Conservation (phyloP, 257 asterid genomes). For the Nicotiana tomentosiformis region DNA sequence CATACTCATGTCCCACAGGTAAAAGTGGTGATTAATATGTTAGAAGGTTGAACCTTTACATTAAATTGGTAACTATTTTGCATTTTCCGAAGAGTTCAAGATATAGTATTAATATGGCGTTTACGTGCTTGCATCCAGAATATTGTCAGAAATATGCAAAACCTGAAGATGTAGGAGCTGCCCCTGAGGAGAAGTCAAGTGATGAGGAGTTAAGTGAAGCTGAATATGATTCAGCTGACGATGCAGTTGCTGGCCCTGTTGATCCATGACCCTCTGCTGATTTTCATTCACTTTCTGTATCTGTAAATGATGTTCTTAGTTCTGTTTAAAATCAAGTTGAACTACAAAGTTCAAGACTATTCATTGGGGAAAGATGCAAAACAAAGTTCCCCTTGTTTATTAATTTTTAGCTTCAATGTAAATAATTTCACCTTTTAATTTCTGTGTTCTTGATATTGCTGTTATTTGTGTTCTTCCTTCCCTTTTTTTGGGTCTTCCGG, state of each 20-base stretch:
- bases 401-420: constrained; percentile 24
- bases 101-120: not conserved
- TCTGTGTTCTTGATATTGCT: not conserved
- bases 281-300: constrained; percentile 6
- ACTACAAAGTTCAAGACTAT: constrained; percentile 26
- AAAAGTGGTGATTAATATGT: not conserved
- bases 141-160: constrained; percentile 86
- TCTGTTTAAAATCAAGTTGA: constrained; percentile 20
- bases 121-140: constrained; percentile 35
- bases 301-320: constrained; percentile 33
- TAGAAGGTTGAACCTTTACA: not conserved
- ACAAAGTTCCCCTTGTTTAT: constrained; percentile 16
- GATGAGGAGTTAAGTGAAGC: constrained; percentile 81
- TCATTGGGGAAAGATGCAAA: constrained; percentile 37
- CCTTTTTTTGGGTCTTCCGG: not conserved
- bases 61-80: not conserved
- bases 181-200: constrained; percentile 59
- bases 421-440: constrained; percentile 16
- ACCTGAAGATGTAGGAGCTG: constrained; percentile 78
- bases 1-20: not conserved
- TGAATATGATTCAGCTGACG: constrained; percentile 68
- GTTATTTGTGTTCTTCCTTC: not conserved
- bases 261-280: constrained; percentile 43
- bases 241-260: constrained; percentile 56
- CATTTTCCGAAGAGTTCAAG: not conserved